Percentiles rank a stretch among this genome's conserved stretches.
phyloP scores from a whole-genome alignment of 2,329 filamentous ascomycete genomes.

The Nothomitra cinnamomea region DNA sequence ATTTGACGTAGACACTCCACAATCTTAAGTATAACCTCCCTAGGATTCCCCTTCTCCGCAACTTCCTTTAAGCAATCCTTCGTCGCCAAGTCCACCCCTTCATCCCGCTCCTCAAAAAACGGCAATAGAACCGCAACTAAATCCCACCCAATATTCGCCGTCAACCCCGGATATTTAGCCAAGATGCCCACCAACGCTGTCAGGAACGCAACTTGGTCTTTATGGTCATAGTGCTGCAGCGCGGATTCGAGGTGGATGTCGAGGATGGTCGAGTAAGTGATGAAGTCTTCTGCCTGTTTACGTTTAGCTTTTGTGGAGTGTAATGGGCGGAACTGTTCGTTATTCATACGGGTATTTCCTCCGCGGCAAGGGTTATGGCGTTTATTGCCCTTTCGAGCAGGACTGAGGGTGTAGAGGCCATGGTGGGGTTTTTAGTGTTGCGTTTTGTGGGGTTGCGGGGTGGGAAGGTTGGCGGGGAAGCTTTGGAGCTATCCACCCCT shows the following conservation, averaged over 20 bases:
- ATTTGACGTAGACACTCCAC: conserved; percentile 52
- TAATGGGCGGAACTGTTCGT: too few species aligned
- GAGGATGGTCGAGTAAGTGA: conserved; percentile 5
- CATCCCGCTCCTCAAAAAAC: conserved; percentile 38
- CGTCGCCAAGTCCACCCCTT: conserved; percentile 21
- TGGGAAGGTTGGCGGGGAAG: too few species aligned
- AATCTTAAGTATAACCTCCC: conserved; percentile 67
- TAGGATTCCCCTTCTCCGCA: conserved; percentile 59
- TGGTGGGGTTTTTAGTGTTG: too few species aligned
- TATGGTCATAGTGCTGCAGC: neutral
- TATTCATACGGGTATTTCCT: conserved; percentile 2
- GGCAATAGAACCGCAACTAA: conserved; percentile 58
- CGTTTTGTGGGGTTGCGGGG: too few species aligned
- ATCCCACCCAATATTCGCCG: conserved; percentile 70
- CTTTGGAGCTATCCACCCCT: too few species aligned
- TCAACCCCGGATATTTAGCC: conserved; percentile 44
- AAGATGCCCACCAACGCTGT: conserved; percentile 51
- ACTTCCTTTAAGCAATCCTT: conserved; percentile 57
- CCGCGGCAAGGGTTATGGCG: neutral
- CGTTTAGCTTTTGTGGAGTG: neutral
- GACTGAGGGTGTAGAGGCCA: neutral
- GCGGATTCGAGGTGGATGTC: neutral
- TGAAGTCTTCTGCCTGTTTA: neutral
- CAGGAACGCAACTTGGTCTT: conserved; percentile 21
- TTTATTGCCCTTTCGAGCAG: neutral